Base-by-base conservation (phyloP, 495 filamentous ascomycete species). In the Hypoxylon rickii region DNA sequence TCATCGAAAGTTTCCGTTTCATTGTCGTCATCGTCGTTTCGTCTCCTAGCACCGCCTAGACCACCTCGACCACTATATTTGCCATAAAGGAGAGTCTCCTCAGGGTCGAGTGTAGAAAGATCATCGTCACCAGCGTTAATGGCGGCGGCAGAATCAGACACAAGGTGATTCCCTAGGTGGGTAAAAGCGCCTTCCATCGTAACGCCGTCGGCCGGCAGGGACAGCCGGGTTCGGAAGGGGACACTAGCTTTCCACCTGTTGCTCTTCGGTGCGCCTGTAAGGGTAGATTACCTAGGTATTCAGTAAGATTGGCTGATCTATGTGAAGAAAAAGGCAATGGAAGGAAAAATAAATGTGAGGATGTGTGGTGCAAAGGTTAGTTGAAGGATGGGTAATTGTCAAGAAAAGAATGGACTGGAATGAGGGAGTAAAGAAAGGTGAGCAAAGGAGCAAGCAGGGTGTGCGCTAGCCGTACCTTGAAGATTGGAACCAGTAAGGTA, bases 1-100 rank as follows among this genome's bases (percentile, higher is more conserved):
- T 96, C 91, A 40, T 91, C 90, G 53, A 88, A 88, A 45, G 81
- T 80, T 64, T 95, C 90, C 19, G 89, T 89, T 52, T 96, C 91
- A 64, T 97, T 93, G 61, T 97, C 92, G 64, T 92, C 88, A 75
- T 78, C 89, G 74, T 77, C 94, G 70, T 79, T 89, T 76, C 67
- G 88, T 77, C 70, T 86, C 68, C 75, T 62, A 38, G 70, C 60
- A 42, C 65, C 74, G 32, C 70, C 69, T 19, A 74, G 46, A 34
- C 70, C 73, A 19, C 69, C 86, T 36, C 82, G 82, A 42, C 80
- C 79, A 36, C 81, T 81, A 68, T 86, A 83, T 51, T 83, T 82
- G 63, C 82, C 79, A 63, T 86, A 85, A 18, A 89, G 81, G 61
- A 89, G 78, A 70, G 80, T 84, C 71, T 94, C 89, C 63, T 92